Evolutionary conservation across 768 basidiomycete species (phyloP).

Genomic region (Daedaleopsis nitida): DNA sequence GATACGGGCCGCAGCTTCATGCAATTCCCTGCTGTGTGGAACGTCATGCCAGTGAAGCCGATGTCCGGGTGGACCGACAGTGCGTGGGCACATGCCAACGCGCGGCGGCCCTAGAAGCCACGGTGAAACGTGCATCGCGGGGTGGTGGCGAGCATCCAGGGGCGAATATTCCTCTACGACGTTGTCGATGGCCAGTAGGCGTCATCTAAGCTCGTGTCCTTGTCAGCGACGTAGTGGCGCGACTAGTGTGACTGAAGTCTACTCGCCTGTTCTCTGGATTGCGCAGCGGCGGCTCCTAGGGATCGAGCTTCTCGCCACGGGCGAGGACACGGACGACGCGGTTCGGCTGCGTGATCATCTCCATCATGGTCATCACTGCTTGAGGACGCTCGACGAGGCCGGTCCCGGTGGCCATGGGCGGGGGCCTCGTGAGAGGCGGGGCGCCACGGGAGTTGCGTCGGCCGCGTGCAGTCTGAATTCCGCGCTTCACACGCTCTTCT

Average conservation of each 20-base stretch:
- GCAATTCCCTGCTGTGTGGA: background rate
- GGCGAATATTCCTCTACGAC: background rate
- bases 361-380: constrained; percentile 83
- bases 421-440: constrained; percentile 13
- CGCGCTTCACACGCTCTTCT: constrained; percentile 28
- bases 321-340: constrained; percentile 80
- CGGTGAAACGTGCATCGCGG: background rate
- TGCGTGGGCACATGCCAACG: background rate
- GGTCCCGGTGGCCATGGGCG: constrained; percentile 17
- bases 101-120: background rate
- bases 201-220: background rate
- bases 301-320: constrained; percentile 82
- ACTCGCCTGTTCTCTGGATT: constrained; percentile 4
- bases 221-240: background rate
- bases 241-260: background rate
- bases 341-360: constrained; percentile 69
- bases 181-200: background rate
- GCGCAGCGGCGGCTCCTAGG: constrained; percentile 21
- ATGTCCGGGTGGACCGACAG: constrained; percentile 5
- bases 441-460: constrained; percentile 26
- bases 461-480: constrained; percentile 18
- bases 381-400: constrained; percentile 76
- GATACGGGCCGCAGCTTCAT: background rate
- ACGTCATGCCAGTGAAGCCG: constrained; percentile 8
- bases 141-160: background rate